These are phyloP conservation scores for Pichia californica DNA, from an alignment of 805 yeast species.

Conservation along the genomic window DNA sequence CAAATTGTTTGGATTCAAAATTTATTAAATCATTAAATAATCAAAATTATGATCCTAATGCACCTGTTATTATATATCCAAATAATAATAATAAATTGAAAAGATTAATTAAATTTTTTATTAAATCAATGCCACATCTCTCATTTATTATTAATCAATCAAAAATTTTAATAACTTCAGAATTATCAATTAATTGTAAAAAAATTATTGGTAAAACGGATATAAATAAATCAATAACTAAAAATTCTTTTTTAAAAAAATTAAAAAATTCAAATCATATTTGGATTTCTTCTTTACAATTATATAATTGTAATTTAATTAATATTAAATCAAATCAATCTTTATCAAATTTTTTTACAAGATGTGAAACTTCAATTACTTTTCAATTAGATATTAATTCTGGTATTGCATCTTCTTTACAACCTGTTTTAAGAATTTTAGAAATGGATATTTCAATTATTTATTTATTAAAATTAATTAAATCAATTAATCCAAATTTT, in stretches of 20 bases:
- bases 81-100: constrained; percentile 11
- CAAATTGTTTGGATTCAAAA: background rate
- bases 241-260: constrained; percentile 3
- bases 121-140: constrained; percentile 19
- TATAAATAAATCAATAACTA: constrained; percentile 1
- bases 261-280: background rate
- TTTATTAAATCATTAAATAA: background rate
- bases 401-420: constrained; percentile 16
- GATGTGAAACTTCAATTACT: constrained; percentile 6
- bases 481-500: background rate
- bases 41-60: constrained; percentile 13
- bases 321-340: background rate
- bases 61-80: constrained; percentile 18
- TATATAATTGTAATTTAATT: constrained; percentile 4
- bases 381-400: constrained; percentile 15
- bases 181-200: background rate
- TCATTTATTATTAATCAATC: constrained; percentile 15
- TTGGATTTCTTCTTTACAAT: constrained; percentile 8
- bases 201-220: constrained; percentile 10
- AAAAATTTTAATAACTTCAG: constrained; percentile 4
- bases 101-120: constrained; percentile 11
- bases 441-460: constrained; percentile 17
- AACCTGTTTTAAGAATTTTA: constrained; percentile 9
- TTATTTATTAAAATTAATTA: constrained; percentile 10
- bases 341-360: constrained; percentile 9